A percentile compares a stretch with the other conserved stretches of the same genome.
Evolutionary conservation across 2,329 filamentous ascomycete genomes (phyloP).

Genomic region (Xylaria sp.): DNA sequence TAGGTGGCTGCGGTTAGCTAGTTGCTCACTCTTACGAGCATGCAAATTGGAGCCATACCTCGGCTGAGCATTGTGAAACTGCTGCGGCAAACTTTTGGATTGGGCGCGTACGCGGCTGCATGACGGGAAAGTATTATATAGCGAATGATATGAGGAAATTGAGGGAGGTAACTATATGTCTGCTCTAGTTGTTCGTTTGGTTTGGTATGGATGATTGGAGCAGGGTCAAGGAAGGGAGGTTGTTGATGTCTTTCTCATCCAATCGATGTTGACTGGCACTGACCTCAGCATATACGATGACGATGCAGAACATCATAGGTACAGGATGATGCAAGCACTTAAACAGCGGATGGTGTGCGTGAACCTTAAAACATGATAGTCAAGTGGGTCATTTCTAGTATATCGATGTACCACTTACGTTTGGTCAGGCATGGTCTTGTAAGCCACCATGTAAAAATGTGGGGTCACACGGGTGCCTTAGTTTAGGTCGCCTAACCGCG

Average conservation of each 20-base stretch:
- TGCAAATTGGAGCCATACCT: conserved; percentile 53
- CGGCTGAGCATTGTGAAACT: conserved; percentile 65
- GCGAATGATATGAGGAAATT: background rate
- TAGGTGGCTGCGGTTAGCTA: conserved; percentile 17
- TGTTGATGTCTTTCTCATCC: background rate
- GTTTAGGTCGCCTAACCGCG: conserved; percentile 17
- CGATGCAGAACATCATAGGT: background rate
- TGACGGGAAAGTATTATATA: conserved; percentile 18
- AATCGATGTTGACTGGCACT: background rate
- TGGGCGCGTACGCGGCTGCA: conserved; percentile 55
- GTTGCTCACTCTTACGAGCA: background rate
- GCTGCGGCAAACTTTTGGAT: conserved; percentile 66
- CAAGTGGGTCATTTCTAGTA: conserved; percentile 8
- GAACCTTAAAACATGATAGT: background rate
- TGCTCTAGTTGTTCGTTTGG: too few relatives aligned
- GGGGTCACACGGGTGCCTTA: background rate
- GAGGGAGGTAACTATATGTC: background rate
- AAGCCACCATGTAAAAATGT: conserved; percentile 9
- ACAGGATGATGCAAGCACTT: conserved; percentile 27
- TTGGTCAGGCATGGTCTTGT: background rate
- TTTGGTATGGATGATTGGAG: conserved; percentile 6
- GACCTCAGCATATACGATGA: background rate
- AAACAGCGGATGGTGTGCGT: conserved; percentile 20
- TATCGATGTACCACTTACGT: background rate
- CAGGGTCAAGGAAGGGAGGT: background rate